A percentile compares a stretch with the other conserved stretches of the same genome.
phyloP scores from a whole-genome alignment of 495 filamentous ascomycete species.

The Endocarpon pusillum region DNA sequence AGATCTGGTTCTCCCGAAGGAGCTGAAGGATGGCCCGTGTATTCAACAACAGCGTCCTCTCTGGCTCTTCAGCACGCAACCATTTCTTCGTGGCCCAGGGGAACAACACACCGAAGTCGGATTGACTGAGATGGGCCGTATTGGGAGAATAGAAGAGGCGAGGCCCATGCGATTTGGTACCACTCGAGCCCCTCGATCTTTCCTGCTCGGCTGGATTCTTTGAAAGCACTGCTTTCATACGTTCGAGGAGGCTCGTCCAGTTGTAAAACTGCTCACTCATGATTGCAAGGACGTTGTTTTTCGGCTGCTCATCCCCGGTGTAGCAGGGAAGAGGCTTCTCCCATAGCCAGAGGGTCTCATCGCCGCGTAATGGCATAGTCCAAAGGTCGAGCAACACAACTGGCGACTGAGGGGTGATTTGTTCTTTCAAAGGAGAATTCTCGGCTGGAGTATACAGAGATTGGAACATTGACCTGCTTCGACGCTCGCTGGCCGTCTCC shows the following conservation, averaged over 20 bases:
- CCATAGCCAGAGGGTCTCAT: constrained; percentile 35
- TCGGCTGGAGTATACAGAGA: constrained; percentile 32
- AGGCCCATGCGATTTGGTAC: background rate
- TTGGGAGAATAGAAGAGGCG: constrained; percentile 42
- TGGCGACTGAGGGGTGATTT: constrained; percentile 44
- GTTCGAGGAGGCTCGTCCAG: constrained; percentile 46
- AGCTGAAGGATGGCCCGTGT: constrained; percentile 43
- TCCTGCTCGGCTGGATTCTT: constrained; percentile 18
- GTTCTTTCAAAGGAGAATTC: constrained; percentile 30
- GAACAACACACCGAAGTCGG: constrained; percentile 64
- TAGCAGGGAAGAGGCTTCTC: constrained; percentile 53
- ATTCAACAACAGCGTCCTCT: constrained; percentile 45
- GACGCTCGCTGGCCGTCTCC: constrained; percentile 12
- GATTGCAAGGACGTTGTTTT: constrained; percentile 40
- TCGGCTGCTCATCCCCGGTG: constrained; percentile 13
- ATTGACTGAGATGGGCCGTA: constrained; percentile 56
- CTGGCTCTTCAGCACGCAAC: constrained; percentile 42
- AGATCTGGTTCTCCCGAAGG: constrained; percentile 33
- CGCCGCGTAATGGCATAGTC: constrained; percentile 46
- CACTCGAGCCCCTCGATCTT: background rate
- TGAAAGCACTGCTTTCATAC: constrained; percentile 39
- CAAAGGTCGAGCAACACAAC: constrained; percentile 57
- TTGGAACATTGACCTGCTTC: constrained; percentile 11
- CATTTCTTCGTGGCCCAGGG: constrained; percentile 43
- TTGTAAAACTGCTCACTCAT: constrained; percentile 54